A percentile compares a stretch with the other conserved stretches of the same genome.
Conservation (phyloP, 179 eudicot genomes). For the Pouteria campechiana region DNA sequence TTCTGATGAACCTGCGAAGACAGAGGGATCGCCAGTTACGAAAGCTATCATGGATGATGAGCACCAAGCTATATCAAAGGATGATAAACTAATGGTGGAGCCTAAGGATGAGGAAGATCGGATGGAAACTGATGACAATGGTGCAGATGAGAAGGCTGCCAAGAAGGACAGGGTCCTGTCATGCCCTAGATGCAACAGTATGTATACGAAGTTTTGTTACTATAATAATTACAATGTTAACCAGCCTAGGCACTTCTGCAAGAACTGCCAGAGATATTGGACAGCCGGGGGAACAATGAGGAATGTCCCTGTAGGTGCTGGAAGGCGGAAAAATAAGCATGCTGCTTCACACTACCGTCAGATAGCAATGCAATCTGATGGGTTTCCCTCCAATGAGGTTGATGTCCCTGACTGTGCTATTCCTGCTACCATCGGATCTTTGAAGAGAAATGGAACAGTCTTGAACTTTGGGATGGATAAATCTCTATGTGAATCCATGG, state of each 20-base stretch:
- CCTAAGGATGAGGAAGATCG: no score
- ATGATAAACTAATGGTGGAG: no score
- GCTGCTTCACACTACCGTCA: constrained; percentile 18
- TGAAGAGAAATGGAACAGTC: no score
- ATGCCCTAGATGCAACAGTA: constrained; percentile 59
- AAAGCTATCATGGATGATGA: no score
- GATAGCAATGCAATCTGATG: no score
- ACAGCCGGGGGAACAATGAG: constrained; percentile 68
- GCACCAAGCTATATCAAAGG: no score
- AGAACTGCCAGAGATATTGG: constrained; percentile 67
- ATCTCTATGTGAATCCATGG: constrained; percentile 6
- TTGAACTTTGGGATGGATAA: constrained; percentile 11
- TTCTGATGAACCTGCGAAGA: no score
- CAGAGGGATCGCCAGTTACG: no score
- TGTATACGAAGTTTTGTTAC: constrained; percentile 72
- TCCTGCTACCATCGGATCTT: no score
- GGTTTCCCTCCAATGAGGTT: no score
- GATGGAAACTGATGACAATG: constrained; percentile 8
- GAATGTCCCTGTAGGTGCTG: constrained; percentile 58
- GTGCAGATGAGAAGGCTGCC: constrained; percentile 18
- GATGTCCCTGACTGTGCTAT: no score
- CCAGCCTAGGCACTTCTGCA: constrained; percentile 68
- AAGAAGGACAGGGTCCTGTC: constrained; percentile 55
- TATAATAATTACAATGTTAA: constrained; percentile 61
- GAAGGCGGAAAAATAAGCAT: constrained; percentile 49